Percentiles rank a stretch among this genome's conserved stretches.
Conservation (phyloP, 2,329 filamentous ascomycete species). For the Fusarium clavum region DNA sequence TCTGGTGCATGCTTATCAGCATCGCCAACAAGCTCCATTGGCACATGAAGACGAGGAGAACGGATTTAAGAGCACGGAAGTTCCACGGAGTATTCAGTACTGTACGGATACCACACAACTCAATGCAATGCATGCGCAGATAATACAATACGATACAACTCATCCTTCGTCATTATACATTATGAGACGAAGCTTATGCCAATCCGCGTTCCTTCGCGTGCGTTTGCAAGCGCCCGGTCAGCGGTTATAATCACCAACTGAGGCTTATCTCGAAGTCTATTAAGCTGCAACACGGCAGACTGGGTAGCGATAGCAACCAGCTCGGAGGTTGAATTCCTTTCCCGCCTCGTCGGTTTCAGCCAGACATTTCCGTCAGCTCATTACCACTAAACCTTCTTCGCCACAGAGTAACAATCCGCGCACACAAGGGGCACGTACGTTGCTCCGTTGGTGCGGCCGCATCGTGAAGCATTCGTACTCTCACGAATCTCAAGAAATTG, state of each 20-base stretch:
- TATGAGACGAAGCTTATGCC: constrained; percentile 22
- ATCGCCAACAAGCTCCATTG: background rate
- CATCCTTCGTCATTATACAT: constrained; percentile 35
- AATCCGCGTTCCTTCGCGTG: constrained; percentile 28
- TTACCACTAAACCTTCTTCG: constrained; percentile 11
- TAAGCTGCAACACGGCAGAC: background rate
- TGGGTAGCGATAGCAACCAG: constrained; percentile 4
- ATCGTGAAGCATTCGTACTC: constrained; percentile 1
- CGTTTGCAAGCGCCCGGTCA: constrained; percentile 22
- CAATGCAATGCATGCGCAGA: constrained; percentile 13
- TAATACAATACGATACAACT: constrained; percentile 7
- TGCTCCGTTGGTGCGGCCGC: background rate
- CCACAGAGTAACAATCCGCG: constrained; percentile 12
- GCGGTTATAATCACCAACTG: constrained; percentile 20
- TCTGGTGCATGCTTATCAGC: constrained; percentile 10
- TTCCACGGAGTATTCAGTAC: background rate
- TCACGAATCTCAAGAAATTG: constrained; percentile 10
- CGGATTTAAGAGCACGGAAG: constrained; percentile 3
- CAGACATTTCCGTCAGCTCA: constrained; percentile 1
- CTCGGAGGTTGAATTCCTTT: constrained; percentile 8
- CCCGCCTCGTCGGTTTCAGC: constrained; percentile 8
- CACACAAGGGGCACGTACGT: background rate
- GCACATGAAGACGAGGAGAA: constrained; percentile 12
- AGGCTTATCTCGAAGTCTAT: constrained; percentile 35
- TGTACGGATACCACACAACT: background rate